Conservation (phyloP, 345 rosid genomes). For the Cardamine occulta region DNA sequence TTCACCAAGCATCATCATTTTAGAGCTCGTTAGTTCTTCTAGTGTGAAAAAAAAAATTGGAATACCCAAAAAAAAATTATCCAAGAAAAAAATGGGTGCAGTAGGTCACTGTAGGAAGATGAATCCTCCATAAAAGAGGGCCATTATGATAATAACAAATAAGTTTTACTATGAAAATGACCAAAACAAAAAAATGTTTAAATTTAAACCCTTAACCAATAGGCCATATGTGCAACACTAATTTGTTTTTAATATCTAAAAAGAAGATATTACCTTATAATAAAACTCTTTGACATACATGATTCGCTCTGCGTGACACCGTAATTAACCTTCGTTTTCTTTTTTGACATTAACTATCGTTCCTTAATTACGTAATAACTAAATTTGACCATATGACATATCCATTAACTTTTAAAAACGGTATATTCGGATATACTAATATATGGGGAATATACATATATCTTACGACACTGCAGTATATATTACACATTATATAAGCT, state of each 20-base stretch:
- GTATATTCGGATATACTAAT: neutral
- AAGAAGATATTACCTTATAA: neutral
- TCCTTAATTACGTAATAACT: neutral
- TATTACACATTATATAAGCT: neutral
- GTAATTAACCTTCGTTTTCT: neutral
- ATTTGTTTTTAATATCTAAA: neutral
- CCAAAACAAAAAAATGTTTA: too few relatives aligned
- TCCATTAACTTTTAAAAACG: neutral
- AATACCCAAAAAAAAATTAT: too few relatives aligned
- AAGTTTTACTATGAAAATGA: too few relatives aligned
- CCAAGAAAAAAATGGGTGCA: too few relatives aligned
- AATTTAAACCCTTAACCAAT: too few relatives aligned
- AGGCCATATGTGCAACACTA: too few relatives aligned
- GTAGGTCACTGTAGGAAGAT: too few relatives aligned
- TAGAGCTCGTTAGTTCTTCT: too few relatives aligned
- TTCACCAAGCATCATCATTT: too few relatives aligned
- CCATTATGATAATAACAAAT: too few relatives aligned
- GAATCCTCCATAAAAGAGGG: too few relatives aligned
- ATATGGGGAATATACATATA: neutral
- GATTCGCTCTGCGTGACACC: neutral
- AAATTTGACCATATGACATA: slow-evolving; percentile 4
- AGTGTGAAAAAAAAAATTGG: too few relatives aligned
- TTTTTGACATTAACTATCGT: neutral
- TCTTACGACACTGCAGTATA: neutral
- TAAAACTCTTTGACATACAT: neutral